Evolutionary conservation across 1,284 basidiomycete species (phyloP), one percentile per base, ranked within the genome.

Genomic region (Irpex rosettiformis): DNA sequence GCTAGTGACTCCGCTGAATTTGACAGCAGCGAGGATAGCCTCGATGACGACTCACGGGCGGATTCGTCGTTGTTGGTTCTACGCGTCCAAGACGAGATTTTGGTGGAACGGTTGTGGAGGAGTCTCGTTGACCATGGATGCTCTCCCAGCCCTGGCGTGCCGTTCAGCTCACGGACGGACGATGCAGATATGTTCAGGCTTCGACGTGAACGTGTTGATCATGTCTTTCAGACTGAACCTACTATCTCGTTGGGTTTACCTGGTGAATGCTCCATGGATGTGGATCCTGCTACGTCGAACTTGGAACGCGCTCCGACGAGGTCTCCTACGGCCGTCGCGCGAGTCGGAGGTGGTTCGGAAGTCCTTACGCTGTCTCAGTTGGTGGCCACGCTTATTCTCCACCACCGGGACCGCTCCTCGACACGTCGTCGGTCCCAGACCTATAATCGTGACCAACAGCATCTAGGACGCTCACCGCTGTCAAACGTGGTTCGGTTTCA

Each of bases 361-460:
- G 56, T 69, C 10, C 61, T 73, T 21, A 62, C 70, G 4, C 67
- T 72, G 58, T 65, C 72, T 25, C 71, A 73, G 54, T 68, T 74
- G 55, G 70, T 73, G 28, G 73, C 73, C 16, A 64, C 67, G 6
- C 67, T 73, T 47, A 72, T 67, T 16, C 62, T 74, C 60, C 72
- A 72, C 30, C 64, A 69, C 48, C 68, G 68, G 24, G 72, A 72
- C 29, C 73, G 72, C 51, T 45, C 64, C 4, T 49, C 67, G 2
- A 60, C 62, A 2, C 67, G 69, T 18, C 55, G 64, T 1, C 68
- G 69, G 7, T 62, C 66, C 18, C 54, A 57, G 16, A 64, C 47
- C 56, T 58, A 61, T 42, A 43, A 29, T 3, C 54, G 30, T 3
- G 56, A 25, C 7, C 47, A 45, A 7, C 52, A 28, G 6, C 54